phyloP scores from a whole-genome alignment of 768 basidiomycete species.

The Phylloporus sp. region DNA sequence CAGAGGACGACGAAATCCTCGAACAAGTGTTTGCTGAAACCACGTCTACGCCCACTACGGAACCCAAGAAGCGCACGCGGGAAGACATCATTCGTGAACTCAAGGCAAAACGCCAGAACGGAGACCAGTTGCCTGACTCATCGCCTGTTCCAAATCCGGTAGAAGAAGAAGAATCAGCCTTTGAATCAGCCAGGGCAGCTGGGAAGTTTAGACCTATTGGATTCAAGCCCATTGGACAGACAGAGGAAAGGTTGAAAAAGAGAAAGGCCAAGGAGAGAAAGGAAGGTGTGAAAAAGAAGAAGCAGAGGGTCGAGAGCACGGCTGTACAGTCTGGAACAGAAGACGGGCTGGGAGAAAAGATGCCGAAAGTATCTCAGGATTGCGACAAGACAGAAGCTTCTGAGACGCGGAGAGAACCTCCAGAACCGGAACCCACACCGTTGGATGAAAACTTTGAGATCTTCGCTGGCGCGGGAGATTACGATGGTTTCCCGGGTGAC shows the following conservation, averaged over 20 bases:
- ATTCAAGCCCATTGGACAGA: conserved; percentile 57
- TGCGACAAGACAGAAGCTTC: conserved; percentile 1
- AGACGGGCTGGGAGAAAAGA: background rate
- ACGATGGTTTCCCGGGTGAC: conserved; percentile 62
- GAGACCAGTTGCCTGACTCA: conserved; percentile 8
- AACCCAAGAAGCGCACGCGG: conserved; percentile 69
- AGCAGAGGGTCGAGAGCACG: conserved; percentile 42
- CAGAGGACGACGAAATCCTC: conserved; percentile 75
- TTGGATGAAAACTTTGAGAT: conserved; percentile 74
- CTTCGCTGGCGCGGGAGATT: conserved; percentile 82
- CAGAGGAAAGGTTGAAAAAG: conserved; percentile 39
- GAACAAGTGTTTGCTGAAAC: conserved; percentile 68
- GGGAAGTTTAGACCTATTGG: conserved; percentile 54
- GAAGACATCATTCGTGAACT: conserved; percentile 71
- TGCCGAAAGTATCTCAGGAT: background rate
- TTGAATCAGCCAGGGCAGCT: conserved; percentile 36
- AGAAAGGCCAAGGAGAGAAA: conserved; percentile 44
- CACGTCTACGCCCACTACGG: conserved; percentile 23
- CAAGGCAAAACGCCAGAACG: conserved; percentile 55
- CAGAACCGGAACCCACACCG: conserved; percentile 18
- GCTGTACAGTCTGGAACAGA: conserved; percentile 15
- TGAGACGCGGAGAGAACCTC: conserved; percentile 6
- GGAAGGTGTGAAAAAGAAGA: conserved; percentile 46
- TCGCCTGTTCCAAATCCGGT: conserved; percentile 11
- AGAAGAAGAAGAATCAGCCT: conserved; percentile 21